Evolutionary conservation across 1,139 yeast genomes (phyloP), one percentile per base, ranked within the genome.

Genomic region (Hansenula sp.): DNA sequence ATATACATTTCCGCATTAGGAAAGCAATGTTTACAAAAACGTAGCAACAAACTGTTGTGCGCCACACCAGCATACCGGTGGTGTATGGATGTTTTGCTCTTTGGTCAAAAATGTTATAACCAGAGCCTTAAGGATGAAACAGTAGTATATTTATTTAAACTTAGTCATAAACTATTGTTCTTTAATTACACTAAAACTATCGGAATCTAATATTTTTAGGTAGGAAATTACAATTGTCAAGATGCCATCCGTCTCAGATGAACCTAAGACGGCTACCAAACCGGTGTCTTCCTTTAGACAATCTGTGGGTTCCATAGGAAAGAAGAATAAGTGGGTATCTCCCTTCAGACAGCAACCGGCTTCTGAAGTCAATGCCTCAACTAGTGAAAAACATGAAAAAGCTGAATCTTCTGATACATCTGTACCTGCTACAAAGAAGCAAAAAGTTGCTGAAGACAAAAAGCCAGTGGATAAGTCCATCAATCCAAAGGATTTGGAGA

Each of bases 281-380:
- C 20, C 38, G 8, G 25, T 20, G 21, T 36, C 38, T 11, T 3
- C 34, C 6, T 30, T 36, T 12, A 30, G 32, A 25, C 38, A 30
- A 14, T 36, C 38, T 9, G 29, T 31, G 18, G 7, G 14, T 64
- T 68, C 59, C 10, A 31, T 31, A 3, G 57, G 73, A 17, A 51
- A 65, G 29, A 60, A 65, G 34, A 60, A 66, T 29, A 62, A 65
- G 10, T 74, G 79, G 79, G 69, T 70, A 17, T 72, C 79, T 6
- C 79, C 79, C n/a, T 74, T 74, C 46, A 68, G 79, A 57, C 55
- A 59, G 26, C 49, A 59, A 29, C 22, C 8, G 14, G 11, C 4
- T 14, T n/a, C 14, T 24, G 26, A 24, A 11, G 9, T 13, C 26
- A 11, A 24, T 24, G 26, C 13, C 32, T 19, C 17, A 34, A 32